phyloP scores from a whole-genome alignment of 1,284 basidiomycete genomes.

The Rhodotorula sp. region DNA sequence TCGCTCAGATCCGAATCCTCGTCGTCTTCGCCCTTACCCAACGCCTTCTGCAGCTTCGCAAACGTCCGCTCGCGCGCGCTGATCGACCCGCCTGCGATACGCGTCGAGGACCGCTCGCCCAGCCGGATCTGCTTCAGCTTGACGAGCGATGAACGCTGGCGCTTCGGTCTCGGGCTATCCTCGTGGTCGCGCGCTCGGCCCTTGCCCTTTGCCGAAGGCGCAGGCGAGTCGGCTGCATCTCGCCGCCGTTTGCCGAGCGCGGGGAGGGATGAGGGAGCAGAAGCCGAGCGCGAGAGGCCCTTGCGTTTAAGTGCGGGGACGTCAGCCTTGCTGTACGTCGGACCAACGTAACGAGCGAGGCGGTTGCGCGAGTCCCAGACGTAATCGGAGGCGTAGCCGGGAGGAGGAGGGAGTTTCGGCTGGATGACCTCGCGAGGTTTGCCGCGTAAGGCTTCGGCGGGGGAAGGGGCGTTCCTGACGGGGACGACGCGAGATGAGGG shows the following conservation, averaged over 20 bases:
- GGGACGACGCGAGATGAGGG: constrained; percentile 11
- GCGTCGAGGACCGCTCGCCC: constrained; percentile 14
- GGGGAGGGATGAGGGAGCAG: background rate
- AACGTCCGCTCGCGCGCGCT: constrained; percentile 7
- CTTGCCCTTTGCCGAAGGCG: constrained; percentile 1
- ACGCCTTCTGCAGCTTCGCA: constrained; percentile 1
- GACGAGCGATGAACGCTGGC: background rate
- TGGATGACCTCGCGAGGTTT: constrained; percentile 31
- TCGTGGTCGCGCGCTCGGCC: background rate
- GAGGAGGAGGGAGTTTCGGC: constrained; percentile 33
- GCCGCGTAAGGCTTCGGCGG: constrained; percentile 24
- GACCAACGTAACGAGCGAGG: constrained; percentile 23
- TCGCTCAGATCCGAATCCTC: constrained; percentile 21
- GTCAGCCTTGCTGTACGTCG: background rate
- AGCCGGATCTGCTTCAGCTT: constrained; percentile 7
- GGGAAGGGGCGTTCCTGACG: background rate
- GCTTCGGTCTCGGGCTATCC: background rate
- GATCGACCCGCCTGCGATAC: background rate
- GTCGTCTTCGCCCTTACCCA: background rate
- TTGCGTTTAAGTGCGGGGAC: background rate
- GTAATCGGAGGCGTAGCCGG: constrained; percentile 31
- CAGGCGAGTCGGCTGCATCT: constrained; percentile 3
- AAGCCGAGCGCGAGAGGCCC: background rate
- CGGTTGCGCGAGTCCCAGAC: constrained; percentile 21
- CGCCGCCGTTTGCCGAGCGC: constrained; percentile 19